Evolutionary conservation across 176 grass and related monocot genomes (phyloP).

Genomic region (Carex myosuroides): DNA sequence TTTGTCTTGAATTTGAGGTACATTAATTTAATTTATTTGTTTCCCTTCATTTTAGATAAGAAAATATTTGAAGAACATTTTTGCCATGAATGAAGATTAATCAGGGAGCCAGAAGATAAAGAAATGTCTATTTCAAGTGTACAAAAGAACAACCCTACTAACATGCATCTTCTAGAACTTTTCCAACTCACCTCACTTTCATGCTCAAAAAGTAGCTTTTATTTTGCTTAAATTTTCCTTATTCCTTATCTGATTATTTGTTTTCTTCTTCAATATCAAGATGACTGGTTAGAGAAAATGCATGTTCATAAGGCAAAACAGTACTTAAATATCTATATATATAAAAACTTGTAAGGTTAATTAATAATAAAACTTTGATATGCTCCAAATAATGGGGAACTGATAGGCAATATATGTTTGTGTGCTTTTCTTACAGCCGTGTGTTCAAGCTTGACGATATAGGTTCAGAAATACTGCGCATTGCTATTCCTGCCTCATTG

Average conservation of each 20-base stretch:
- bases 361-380: not conserved
- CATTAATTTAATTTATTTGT: not conserved
- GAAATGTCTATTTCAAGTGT: not conserved
- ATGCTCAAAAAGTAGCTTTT: not conserved
- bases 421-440: constrained; percentile 32
- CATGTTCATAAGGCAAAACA: not conserved
- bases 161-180: not conserved
- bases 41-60: not conserved
- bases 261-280: not conserved
- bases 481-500: constrained; percentile 75
- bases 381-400: no score
- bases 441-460: constrained; percentile 87
- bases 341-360: not conserved
- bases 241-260: not conserved
- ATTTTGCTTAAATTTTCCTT: not conserved
- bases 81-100: not conserved
- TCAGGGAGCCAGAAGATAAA: not conserved
- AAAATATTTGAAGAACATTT: not conserved
- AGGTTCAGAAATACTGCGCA: constrained; percentile 62
- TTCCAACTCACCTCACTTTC: not conserved
- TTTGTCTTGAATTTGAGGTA: constrained; percentile 22
- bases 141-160: not conserved
- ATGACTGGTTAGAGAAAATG: not conserved
- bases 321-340: not conserved
- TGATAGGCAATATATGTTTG: not conserved